Evolutionary conservation across 2,329 filamentous ascomycete species (phyloP).

Genomic region (Claviceps purpurea): DNA sequence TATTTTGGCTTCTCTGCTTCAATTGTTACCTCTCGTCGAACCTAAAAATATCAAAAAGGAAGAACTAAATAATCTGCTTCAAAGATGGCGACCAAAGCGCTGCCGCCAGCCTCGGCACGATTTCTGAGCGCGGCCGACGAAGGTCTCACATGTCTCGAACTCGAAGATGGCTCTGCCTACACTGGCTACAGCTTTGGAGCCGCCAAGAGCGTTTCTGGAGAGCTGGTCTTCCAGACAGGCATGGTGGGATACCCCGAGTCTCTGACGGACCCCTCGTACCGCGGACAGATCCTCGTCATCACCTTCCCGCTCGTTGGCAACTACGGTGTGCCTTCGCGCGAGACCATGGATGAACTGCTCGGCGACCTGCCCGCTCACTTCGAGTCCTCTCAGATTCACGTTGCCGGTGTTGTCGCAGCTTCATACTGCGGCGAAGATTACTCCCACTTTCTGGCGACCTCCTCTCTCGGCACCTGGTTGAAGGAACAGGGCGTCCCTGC

Average conservation of each 20-base stretch:
- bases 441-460: conserved; percentile 84
- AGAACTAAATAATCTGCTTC: background rate
- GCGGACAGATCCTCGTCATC: conserved; percentile 94
- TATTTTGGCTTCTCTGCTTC: background rate
- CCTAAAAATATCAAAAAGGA: background rate
- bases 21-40: background rate
- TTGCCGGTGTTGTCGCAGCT: conserved; percentile 80
- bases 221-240: conserved; percentile 98
- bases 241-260: conserved; percentile 99
- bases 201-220: conserved; percentile 83
- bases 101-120: conserved; percentile 47
- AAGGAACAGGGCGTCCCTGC: conserved; percentile 92
- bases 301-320: conserved; percentile 97
- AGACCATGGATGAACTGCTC: conserved; percentile 72
- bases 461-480: conserved; percentile 85
- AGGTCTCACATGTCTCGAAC: conserved; percentile 70
- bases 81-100: conserved; percentile 23
- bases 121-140: conserved; percentile 39
- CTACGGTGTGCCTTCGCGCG: conserved; percentile 87
- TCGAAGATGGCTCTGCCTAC: conserved; percentile 82
- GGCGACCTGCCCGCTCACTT: conserved; percentile 83
- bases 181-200: conserved; percentile 96
- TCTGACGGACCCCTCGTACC: conserved; percentile 76
- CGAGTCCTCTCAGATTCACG: conserved; percentile 84
- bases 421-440: conserved; percentile 91